Evolutionary conservation across 768 basidiomycete species (phyloP), one percentile per base, ranked within the genome.

Genomic region (Calvatia gigantea): DNA sequence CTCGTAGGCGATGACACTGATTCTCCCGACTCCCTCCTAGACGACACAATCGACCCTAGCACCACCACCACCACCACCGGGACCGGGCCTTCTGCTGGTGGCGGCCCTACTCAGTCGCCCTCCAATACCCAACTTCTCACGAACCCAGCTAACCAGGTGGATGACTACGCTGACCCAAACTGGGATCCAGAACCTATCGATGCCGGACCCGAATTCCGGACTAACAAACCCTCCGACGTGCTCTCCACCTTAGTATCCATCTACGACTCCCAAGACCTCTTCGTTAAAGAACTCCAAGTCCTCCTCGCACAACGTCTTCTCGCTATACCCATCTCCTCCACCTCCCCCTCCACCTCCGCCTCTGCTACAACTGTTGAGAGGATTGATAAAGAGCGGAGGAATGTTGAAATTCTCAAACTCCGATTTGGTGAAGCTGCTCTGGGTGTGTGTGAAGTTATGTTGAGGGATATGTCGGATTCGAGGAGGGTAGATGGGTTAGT

Each of bases 141-240:
- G 2, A 52, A 55, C 27, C 45, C 54, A 6, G n/a, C 54, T 5
- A 35, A 23, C 6, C 15, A 38, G 45, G 77, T 83, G 48, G 96
- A 98, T 60, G 92, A 98, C 59, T 98, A 89, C 64, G 79, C 78
- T 1, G 95, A 99, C 66, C 86, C 91, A 0, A 87, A 91, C 57
- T 99, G 97, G 97, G 86, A 89, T 42, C 97, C 97, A 0, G 95
- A 98, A 65, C 95, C 97, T 0, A 81, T 95, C 52, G 97, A 99
- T 69, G 97, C 97, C 29, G 97, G 95, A 0, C 92, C 93, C 54
- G 96, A 94, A 60, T 99, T 97, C 73, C 81, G 94, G 32, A 84
- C 91, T 1, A 94, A 89, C 65, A 94, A 91, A 66, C 85, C 91
- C 0, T 90, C 90, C 62, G 97, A 98, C 64, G 86, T 98, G 58